Percentiles rank a stretch among this genome's conserved stretches.
Conservation (phyloP, 441 rosid genomes). For the Jatropha multifida region DNA sequence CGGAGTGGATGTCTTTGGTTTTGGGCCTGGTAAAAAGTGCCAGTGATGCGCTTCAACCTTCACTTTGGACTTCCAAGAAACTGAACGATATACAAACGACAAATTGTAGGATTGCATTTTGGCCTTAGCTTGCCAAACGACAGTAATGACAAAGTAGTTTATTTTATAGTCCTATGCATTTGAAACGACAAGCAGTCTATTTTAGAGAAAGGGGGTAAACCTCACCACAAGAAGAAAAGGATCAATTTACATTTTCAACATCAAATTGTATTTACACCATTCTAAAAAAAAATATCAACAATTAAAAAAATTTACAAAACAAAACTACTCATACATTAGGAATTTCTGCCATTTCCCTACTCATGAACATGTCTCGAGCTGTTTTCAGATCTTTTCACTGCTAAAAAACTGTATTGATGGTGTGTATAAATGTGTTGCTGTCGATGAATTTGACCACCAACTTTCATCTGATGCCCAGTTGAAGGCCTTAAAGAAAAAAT, state of each 20-base stretch:
- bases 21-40: too few species aligned
- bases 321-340: neutral
- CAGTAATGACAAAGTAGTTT: too few species aligned
- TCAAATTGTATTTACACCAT: conserved; percentile 5
- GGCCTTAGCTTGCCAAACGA: too few species aligned
- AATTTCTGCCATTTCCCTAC: neutral
- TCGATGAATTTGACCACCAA: neutral
- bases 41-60: too few species aligned
- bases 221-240: neutral
- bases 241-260: neutral
- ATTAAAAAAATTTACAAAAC: neutral
- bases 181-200: too few species aligned
- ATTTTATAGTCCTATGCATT: too few species aligned
- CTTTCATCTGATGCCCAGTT: neutral
- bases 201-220: neutral
- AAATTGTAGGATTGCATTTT: too few species aligned
- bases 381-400: neutral
- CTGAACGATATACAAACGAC: too few species aligned
- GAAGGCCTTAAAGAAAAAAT: neutral
- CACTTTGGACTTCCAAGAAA: too few species aligned
- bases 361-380: neutral
- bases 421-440: neutral
- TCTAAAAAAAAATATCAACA: neutral
- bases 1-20: too few species aligned
- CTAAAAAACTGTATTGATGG: conserved; percentile 1